Conservation (phyloP, 257 asterid species). For the Nicotiana knightiana region DNA sequence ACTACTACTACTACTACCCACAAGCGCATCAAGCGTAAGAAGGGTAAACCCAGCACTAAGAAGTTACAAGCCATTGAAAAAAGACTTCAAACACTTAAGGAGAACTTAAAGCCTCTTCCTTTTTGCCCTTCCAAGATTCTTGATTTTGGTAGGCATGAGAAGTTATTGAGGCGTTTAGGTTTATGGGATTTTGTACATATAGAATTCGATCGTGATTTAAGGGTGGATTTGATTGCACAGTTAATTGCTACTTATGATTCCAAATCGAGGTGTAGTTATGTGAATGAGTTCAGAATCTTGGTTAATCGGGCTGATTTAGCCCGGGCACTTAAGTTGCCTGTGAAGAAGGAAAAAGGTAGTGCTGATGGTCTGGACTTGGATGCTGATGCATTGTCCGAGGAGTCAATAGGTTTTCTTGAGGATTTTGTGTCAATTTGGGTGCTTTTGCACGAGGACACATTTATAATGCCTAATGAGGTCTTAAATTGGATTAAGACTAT, state of each 20-base stretch:
- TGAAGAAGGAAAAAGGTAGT: constrained; percentile 46
- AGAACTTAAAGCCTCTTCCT: constrained; percentile 59
- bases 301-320: constrained; percentile 71
- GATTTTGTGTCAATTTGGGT: constrained; percentile 57
- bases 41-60: constrained; percentile 38
- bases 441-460: constrained; percentile 71
- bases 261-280: constrained; percentile 40
- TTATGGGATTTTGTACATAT: constrained; percentile 77
- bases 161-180: constrained; percentile 53
- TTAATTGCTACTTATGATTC: constrained; percentile 56
- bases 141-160: constrained; percentile 52
- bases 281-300: constrained; percentile 30
- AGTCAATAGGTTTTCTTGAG: constrained; percentile 38
- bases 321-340: constrained; percentile 56
- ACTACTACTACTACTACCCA: background rate
- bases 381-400: constrained; percentile 39
- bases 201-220: constrained; percentile 48
- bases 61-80: constrained; percentile 48
- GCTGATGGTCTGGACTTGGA: constrained; percentile 50
- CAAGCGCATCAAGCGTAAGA: constrained; percentile 41
- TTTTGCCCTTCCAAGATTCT: constrained; percentile 41
- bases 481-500: constrained; percentile 48
- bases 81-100: constrained; percentile 36
- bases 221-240: constrained; percentile 66
- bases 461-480: constrained; percentile 76